Conservation (phyloP, 306 rosid species). For the Inga laurina region DNA sequence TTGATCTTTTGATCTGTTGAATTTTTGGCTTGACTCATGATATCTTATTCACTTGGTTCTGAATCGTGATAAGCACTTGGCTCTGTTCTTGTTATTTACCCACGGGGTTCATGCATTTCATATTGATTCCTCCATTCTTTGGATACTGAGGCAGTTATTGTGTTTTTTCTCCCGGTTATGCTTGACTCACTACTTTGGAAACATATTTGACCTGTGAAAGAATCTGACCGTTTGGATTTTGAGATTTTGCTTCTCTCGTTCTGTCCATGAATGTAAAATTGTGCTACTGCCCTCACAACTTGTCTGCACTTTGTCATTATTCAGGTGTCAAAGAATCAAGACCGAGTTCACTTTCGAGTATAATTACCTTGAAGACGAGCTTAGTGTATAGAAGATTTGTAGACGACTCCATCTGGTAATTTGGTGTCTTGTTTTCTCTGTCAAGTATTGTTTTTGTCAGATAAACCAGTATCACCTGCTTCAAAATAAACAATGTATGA, state of each 20-base stretch:
- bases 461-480: background rate
- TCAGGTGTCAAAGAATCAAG: slow-evolving; percentile 98
- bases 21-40: background rate
- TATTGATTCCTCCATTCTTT: background rate
- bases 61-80: background rate
- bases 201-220: background rate
- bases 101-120: background rate
- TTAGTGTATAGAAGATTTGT: slow-evolving; percentile 59
- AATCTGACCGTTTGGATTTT: slow-evolving; percentile 1
- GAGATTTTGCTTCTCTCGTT: background rate
- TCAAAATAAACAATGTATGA: background rate
- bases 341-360: slow-evolving; percentile 93
- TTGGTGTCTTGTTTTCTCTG: background rate
- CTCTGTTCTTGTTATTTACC: background rate
- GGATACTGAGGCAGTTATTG: background rate
- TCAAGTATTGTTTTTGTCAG: background rate
- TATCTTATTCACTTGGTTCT: background rate
- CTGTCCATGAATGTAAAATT: background rate
- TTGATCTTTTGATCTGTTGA: background rate
- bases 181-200: background rate
- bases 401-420: slow-evolving; percentile 21
- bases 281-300: slow-evolving; percentile 11
- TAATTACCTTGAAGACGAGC: slow-evolving; percentile 94
- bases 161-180: background rate
- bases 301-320: slow-evolving; percentile 28